phyloP scores from a whole-genome alignment of 2,329 filamentous ascomycete genomes.

The Sporothrix humicola region DNA sequence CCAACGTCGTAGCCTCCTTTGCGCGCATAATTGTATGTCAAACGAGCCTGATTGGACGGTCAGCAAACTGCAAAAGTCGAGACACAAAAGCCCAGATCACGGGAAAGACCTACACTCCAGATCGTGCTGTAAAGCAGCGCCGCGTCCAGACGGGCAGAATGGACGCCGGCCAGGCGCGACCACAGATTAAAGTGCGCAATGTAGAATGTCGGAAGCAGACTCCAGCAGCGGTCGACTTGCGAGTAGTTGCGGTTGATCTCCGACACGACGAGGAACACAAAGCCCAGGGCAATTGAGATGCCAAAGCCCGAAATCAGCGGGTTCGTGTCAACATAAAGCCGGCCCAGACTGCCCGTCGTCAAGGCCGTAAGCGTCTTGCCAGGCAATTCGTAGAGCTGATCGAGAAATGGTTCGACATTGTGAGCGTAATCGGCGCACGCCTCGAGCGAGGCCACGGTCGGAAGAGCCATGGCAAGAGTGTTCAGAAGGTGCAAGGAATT shows the following conservation, averaged over 20 bases:
- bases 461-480: slow-evolving; percentile 65
- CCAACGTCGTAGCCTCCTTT: slow-evolving; percentile 89
- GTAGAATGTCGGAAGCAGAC: slow-evolving; percentile 84
- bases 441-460: slow-evolving; percentile 69
- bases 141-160: slow-evolving; percentile 73
- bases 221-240: slow-evolving; percentile 95
- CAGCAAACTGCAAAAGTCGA: slow-evolving; percentile 33
- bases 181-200: slow-evolving; percentile 84
- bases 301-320: slow-evolving; percentile 78
- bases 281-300: slow-evolving; percentile 72
- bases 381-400: slow-evolving; percentile 73
- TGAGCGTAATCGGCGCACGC: slow-evolving; percentile 79
- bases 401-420: slow-evolving; percentile 75
- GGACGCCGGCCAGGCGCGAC: slow-evolving; percentile 75
- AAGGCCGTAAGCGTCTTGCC: slow-evolving; percentile 65
- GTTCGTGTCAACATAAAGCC: slow-evolving; percentile 81
- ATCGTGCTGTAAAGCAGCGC: slow-evolving; percentile 71
- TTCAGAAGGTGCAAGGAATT: background rate
- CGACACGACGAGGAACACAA: slow-evolving; percentile 74
- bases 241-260: slow-evolving; percentile 94
- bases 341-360: slow-evolving; percentile 53
- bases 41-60: slow-evolving; percentile 60
- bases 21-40: slow-evolving; percentile 97
- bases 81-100: background rate
- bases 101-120: slow-evolving; percentile 72